Conservation (phyloP, 345 rosid species). For the Laguncularia racemosa region DNA sequence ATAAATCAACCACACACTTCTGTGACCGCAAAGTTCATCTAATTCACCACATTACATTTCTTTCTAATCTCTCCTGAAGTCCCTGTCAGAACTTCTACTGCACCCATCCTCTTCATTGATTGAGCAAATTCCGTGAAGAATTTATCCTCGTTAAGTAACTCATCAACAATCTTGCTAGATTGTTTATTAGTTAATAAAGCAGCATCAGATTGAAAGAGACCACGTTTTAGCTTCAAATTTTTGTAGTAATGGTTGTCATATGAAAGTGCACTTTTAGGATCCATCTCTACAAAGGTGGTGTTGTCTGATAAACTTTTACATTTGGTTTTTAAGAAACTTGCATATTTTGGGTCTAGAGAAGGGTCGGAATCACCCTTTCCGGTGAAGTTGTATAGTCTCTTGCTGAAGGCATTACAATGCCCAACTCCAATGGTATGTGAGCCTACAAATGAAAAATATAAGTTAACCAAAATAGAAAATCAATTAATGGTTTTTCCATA, state of each 20-base stretch:
- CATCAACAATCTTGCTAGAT: constrained; percentile 11
- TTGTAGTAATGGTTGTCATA: constrained; percentile 22
- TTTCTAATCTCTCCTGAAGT: constrained; percentile 21
- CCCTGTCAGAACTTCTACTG: constrained; percentile 18
- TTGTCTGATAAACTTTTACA: constrained; percentile 12
- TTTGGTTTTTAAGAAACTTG: constrained; percentile 15
- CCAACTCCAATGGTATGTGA: constrained; percentile 31
- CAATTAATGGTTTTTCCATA: neutral
- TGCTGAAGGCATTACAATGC: constrained; percentile 26
- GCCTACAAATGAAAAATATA: constrained; percentile 7
- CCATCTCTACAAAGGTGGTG: constrained; percentile 13
- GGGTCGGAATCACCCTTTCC: constrained; percentile 32
- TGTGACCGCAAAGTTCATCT: too few relatives aligned
- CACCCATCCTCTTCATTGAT: constrained; percentile 27
- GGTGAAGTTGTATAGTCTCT: constrained; percentile 32
- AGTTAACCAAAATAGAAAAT: neutral
- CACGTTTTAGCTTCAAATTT: constrained; percentile 14
- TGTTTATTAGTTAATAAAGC: constrained; percentile 17
- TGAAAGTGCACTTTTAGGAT: constrained; percentile 5
- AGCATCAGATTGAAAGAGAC: constrained; percentile 25
- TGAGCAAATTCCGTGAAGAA: constrained; percentile 10
- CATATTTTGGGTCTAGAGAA: constrained; percentile 20
- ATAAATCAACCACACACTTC: too few relatives aligned
- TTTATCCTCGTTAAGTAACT: constrained; percentile 4
- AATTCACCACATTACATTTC: constrained; percentile 15